These are phyloP conservation scores for Mycena kentingensis DNA, from an alignment of 768 basidiomycete genomes.

Conservation along the genomic window DNA sequence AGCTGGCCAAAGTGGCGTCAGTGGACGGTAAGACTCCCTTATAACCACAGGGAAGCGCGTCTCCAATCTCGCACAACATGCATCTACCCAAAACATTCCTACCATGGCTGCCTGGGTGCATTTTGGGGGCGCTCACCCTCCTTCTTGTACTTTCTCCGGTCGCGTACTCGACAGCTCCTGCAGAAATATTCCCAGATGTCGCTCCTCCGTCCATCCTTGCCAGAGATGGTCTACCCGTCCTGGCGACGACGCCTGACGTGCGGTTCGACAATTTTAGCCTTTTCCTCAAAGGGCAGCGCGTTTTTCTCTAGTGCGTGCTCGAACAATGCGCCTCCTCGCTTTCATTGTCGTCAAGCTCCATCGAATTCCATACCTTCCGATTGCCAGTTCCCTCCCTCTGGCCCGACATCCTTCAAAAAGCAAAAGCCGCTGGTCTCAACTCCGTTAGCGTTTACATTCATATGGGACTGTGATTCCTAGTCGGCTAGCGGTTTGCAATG, in stretches of 20 bases:
- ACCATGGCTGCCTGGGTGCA: neutral
- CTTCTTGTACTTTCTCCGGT: neutral
- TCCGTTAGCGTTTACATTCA: constrained; percentile 77
- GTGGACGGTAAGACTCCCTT: neutral
- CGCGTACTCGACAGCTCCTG: neutral
- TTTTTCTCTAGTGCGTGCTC: constrained; percentile 66
- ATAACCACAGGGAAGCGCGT: neutral
- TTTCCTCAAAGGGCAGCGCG: constrained; percentile 65
- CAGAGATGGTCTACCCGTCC: neutral
- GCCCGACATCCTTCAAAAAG: constrained; percentile 80
- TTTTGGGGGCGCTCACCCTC: neutral
- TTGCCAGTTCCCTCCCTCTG: constrained; percentile 79
- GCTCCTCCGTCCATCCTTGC: neutral
- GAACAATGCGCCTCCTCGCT: neutral
- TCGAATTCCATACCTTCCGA: constrained; percentile 84
- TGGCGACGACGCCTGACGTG: constrained; percentile 25
- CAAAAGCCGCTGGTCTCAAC: constrained; percentile 81
- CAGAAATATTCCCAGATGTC: neutral
- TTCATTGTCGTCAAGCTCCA: constrained; percentile 51
- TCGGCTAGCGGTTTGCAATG: too few species aligned
- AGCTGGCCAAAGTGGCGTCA: neutral
- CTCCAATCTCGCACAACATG: neutral
- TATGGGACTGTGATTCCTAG: constrained; percentile 78
- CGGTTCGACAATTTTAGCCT: constrained; percentile 71
- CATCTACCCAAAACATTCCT: neutral